A percentile compares a stretch with the other conserved stretches of the same genome.
Evolutionary conservation across 2,329 filamentous ascomycete species (phyloP).

Genomic region (Penicillium occitanis): DNA sequence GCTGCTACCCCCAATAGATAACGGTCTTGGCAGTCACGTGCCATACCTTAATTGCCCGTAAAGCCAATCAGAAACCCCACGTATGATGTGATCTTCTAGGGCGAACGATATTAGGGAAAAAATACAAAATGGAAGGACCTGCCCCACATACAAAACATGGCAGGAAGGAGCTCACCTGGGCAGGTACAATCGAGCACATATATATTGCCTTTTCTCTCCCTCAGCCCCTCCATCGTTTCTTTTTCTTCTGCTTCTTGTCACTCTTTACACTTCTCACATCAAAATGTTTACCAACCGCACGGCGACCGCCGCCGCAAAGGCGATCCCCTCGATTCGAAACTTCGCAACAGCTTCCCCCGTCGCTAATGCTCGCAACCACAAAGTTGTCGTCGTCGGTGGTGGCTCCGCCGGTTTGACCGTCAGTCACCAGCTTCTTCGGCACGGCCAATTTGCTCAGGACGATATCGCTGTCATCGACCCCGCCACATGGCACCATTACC

Average conservation of each 20-base stretch:
- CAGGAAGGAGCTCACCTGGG: background rate
- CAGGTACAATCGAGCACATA: background rate
- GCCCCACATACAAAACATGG: background rate
- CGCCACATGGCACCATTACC: constrained; percentile 64
- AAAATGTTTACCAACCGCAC: constrained; percentile 32
- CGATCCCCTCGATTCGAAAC: constrained; percentile 21
- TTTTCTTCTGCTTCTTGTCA: background rate
- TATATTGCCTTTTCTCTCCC: background rate
- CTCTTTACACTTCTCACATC: background rate
- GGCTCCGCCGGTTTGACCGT: constrained; percentile 65
- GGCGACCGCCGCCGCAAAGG: constrained; percentile 28
- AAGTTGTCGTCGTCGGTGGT: constrained; percentile 65
- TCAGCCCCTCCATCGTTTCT: background rate
- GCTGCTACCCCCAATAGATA: background rate
- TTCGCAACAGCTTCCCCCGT: constrained; percentile 38
- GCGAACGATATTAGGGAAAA: background rate
- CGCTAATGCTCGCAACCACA: constrained; percentile 52
- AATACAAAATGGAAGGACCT: background rate
- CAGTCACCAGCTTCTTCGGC: constrained; percentile 65
- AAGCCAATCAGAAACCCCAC: background rate
- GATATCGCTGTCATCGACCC: constrained; percentile 68
- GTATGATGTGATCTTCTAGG: background rate
- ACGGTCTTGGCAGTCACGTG: constrained; percentile 2
- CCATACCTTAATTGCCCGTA: background rate
- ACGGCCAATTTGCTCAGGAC: constrained; percentile 56